These are phyloP conservation scores for Pinus albicaulis DNA, from an alignment of 75 land plant species.

Conservation along the genomic window DNA sequence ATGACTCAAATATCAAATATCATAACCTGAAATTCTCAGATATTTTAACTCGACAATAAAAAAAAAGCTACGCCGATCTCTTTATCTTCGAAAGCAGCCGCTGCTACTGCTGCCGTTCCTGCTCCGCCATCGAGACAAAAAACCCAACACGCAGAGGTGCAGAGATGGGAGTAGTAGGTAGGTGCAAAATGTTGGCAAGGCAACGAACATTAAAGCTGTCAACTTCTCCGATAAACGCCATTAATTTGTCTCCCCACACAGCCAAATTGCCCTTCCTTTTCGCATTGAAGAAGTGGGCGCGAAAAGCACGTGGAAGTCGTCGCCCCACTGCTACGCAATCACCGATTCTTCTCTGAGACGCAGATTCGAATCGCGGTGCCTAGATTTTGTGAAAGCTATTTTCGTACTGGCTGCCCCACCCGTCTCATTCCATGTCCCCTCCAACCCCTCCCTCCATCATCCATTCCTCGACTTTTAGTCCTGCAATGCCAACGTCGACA, in stretches of 20 bases:
- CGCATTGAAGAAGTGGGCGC: slow-evolving; percentile 8
- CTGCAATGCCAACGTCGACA: neutral
- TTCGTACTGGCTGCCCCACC: slow-evolving; percentile 10
- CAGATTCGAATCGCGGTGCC: slow-evolving; percentile 9
- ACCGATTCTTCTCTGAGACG: slow-evolving; percentile 9
- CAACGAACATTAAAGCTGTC: neutral
- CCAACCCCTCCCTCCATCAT: too few relatives aligned
- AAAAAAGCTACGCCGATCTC: too few relatives aligned
- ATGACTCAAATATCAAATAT: too few relatives aligned
- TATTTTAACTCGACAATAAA: too few relatives aligned
- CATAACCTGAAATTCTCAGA: too few relatives aligned
- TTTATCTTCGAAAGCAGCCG: too few relatives aligned
- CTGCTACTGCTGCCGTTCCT: too few relatives aligned
- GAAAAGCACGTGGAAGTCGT: slow-evolving; percentile 2
- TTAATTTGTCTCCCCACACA: neutral
- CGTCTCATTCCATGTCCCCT: slow-evolving; percentile 11
- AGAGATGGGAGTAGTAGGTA: too few relatives aligned
- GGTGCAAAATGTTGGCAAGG: too few relatives aligned
- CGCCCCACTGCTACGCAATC: slow-evolving; percentile 11
- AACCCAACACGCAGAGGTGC: too few relatives aligned
- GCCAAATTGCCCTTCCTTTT: slow-evolving; percentile 9
- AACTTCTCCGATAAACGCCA: neutral
- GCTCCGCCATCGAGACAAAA: too few relatives aligned
- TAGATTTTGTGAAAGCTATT: slow-evolving; percentile 10
- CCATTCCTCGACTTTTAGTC: neutral